These are phyloP conservation scores for Sambucus nigra DNA, from an alignment of 129 eudicot species.

Conservation along the genomic window DNA sequence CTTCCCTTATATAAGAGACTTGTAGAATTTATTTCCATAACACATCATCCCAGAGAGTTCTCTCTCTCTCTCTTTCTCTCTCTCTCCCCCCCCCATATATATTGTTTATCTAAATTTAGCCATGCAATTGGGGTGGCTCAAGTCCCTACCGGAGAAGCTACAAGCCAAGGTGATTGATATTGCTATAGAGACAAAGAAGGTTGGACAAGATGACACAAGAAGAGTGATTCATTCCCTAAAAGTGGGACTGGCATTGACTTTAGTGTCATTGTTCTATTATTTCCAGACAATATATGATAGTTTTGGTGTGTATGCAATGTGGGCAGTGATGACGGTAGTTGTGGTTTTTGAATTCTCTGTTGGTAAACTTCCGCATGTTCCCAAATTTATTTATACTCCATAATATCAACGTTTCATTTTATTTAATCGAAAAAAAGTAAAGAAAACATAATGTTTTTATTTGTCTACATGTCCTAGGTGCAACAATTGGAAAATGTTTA, in stretches of 20 bases:
- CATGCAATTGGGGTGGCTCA: background rate
- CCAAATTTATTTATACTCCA: background rate
- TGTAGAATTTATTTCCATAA: too few species aligned
- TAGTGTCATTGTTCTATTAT: constrained; percentile 66
- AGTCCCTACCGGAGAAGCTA: constrained; percentile 5
- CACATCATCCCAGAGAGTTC: too few species aligned
- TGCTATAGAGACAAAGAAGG: constrained; percentile 16
- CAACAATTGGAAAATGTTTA: constrained; percentile 66
- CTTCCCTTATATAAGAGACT: too few species aligned
- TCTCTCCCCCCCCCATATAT: background rate
- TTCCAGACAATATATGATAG: constrained; percentile 44
- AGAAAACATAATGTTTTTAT: too few species aligned
- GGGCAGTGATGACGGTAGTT: constrained; percentile 81
- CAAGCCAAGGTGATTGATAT: constrained; percentile 19
- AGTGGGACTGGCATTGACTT: constrained; percentile 61
- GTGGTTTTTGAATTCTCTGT: constrained; percentile 83
- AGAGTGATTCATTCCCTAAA: constrained; percentile 66
- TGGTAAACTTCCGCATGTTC: constrained; percentile 30
- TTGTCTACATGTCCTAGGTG: constrained; percentile 34
- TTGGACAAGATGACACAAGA: constrained; percentile 65
- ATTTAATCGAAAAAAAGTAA: background rate
- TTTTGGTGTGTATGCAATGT: constrained; percentile 65
- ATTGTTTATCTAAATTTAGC: background rate
- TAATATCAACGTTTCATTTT: background rate
- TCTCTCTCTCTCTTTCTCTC: background rate